A percentile compares a stretch with the other conserved stretches of the same genome.
phyloP scores from a whole-genome alignment of 1,139 yeast genomes.

The Kurtzmaniella quercitrusa region DNA sequence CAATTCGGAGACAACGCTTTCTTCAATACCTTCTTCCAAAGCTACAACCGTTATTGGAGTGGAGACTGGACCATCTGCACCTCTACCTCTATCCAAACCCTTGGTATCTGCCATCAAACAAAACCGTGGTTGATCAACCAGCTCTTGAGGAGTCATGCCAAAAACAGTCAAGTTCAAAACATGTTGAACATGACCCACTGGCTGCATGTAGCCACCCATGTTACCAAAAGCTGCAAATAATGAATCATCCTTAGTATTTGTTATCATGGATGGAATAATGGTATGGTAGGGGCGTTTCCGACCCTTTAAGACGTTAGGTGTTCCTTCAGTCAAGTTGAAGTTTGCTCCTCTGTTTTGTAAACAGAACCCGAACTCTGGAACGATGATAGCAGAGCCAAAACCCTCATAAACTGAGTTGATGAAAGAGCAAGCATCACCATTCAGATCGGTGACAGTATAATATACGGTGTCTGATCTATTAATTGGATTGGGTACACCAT shows the following conservation, averaged over 20 bases:
- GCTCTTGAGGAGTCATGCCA: constrained; percentile 67
- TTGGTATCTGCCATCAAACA: constrained; percentile 49
- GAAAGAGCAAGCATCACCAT: constrained; percentile 81
- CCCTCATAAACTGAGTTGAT: constrained; percentile 70
- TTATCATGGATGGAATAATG: constrained; percentile 76
- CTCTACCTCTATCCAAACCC: constrained; percentile 51
- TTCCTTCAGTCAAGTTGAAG: constrained; percentile 58
- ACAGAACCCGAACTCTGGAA: constrained; percentile 64
- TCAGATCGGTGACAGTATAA: constrained; percentile 61
- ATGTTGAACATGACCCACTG: constrained; percentile 82
- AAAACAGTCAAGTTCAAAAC: constrained; percentile 62
- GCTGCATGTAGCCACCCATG: constrained; percentile 89
- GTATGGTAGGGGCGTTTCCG: constrained; percentile 80
- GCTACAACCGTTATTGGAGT: constrained; percentile 57
- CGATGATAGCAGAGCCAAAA: constrained; percentile 73
- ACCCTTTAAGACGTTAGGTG: constrained; percentile 61
- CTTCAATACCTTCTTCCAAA: constrained; percentile 61
- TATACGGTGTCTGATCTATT: constrained; percentile 76
- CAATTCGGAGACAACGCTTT: constrained; percentile 40
- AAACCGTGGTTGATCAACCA: constrained; percentile 73
- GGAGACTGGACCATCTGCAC: constrained; percentile 66
- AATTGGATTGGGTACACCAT: constrained; percentile 60
- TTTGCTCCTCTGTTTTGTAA: constrained; percentile 77
- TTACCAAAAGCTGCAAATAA: constrained; percentile 74
- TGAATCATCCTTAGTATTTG: constrained; percentile 27